Percentiles rank a stretch among this genome's conserved stretches.
Conservation (phyloP, 1,284 basidiomycete species). For the Cronartium quercuum region DNA sequence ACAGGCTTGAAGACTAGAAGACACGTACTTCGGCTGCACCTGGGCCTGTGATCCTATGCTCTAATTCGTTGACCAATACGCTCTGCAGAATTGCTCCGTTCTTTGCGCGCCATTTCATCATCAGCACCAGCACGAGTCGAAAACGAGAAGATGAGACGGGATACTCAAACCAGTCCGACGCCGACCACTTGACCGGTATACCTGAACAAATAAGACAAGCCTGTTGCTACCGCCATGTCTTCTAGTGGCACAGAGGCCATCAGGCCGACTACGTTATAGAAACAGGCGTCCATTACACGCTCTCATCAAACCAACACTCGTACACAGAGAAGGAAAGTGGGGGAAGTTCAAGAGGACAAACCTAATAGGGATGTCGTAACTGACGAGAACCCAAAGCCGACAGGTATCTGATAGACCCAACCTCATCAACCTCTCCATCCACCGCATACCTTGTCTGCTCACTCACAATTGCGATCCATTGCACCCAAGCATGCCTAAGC, state of each 20-base stretch:
- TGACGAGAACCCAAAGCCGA: constrained; percentile 12
- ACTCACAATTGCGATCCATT: constrained; percentile 27
- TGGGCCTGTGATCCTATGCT: constrained; percentile 17
- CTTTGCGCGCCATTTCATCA: neutral
- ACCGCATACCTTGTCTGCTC: no score
- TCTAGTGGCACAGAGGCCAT: constrained; percentile 46
- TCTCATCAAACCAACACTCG: neutral
- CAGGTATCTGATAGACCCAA: constrained; percentile 18
- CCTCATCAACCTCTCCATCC: no score
- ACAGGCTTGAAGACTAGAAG: no score
- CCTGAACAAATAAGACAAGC: constrained; percentile 48
- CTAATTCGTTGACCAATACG: constrained; percentile 10
- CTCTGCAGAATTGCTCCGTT: constrained; percentile 23
- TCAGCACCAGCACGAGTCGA: neutral
- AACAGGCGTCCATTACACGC: neutral
- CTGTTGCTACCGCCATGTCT: constrained; percentile 47
- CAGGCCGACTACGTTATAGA: constrained; percentile 34
- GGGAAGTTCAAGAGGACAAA: neutral
- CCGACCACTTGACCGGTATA: constrained; percentile 49
- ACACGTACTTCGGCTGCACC: constrained; percentile 14
- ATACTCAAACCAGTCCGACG: constrained; percentile 41
- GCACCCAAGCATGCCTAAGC: neutral
- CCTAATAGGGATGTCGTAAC: constrained; percentile 8
- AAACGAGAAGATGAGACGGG: neutral
- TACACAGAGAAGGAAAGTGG: neutral